A percentile compares a stretch with the other conserved stretches of the same genome.
phyloP scores from a whole-genome alignment of 75 land plant species.

The Pinus tabuliformis region DNA sequence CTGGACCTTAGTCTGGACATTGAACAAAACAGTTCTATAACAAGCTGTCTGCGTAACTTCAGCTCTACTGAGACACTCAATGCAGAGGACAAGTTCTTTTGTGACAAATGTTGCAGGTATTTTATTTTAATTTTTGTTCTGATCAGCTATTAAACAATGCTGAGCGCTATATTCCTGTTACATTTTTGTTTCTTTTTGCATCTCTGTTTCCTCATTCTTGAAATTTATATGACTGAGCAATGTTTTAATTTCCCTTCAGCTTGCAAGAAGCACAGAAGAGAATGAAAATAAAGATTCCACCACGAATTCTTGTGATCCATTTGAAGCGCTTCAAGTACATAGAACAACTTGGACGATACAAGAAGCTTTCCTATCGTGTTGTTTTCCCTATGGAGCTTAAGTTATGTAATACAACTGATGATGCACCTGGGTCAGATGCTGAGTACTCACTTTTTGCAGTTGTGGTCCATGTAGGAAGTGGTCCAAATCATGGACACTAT shows the following conservation, averaged over 20 bases:
- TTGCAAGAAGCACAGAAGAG: conserved; percentile 98
- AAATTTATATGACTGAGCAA: too few species aligned
- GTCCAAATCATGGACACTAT: conserved; percentile 98
- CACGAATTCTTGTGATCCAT: conserved; percentile 85
- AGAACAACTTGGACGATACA: conserved; percentile 93
- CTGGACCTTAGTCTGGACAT: conserved; percentile 94
- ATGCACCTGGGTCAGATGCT: conserved; percentile 64
- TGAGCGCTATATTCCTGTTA: too few species aligned
- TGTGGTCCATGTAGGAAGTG: conserved; percentile 95
- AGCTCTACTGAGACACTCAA: conserved; percentile 94
- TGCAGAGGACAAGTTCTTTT: conserved; percentile 97
- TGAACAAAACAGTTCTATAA: conserved; percentile 96
- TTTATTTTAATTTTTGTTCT: background rate
- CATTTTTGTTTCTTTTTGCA: too few species aligned
- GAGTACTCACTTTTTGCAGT: conserved; percentile 97
- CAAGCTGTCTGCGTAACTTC: conserved; percentile 95
- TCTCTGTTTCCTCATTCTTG: conserved; percentile 27
- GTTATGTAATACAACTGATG: conserved; percentile 83
- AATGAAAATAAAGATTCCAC: conserved; percentile 95
- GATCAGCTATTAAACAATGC: too few species aligned
- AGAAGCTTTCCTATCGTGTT: conserved; percentile 91
- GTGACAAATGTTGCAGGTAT: conserved; percentile 97
- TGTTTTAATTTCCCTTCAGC: conserved; percentile 28
- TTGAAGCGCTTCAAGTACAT: conserved; percentile 96
- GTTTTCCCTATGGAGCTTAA: conserved; percentile 93